Evolutionary conservation across 2,329 filamentous ascomycete species (phyloP), one percentile per base, ranked within the genome.

Genomic region (Aspergillus chevalieri): DNA sequence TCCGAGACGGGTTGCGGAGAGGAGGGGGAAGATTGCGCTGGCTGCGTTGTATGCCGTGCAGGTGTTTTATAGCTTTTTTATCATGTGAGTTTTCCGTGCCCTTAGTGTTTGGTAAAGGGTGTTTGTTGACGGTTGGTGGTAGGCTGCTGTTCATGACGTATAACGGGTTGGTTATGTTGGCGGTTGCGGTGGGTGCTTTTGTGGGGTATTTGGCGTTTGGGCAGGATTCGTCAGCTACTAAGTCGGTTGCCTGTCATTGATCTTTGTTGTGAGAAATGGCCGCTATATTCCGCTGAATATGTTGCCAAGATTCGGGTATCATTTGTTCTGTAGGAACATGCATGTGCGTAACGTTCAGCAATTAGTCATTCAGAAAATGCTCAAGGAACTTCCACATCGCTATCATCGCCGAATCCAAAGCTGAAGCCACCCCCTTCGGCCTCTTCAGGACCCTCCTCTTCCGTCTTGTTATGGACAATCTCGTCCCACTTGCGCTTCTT

Each of bases 61-160:
- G 76, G 94, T 93, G 59, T 97, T 97, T 71, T 98, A 98, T 71
- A 94, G 91, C 43, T 97, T 98, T 65, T 97, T 98, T 79, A 91
- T 98, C 67, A 98, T 98, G 93, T 96, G 69, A 84, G 92, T 84
- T 24, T 7, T 43, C 47, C 17, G 26, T 2, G 21, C 21, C 43
- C 8, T 38, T 15, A 4, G 6, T 39, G 15, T 39, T 39, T 39
- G 24, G 24, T 26, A 9, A 26, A 6, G 7, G 24, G 7, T 6
- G 24, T 9, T 26, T 26, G 24, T 9, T 26, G 24, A 26, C 9
- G 24, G 7, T 9, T 22, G 21, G 6, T 6, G 6, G 5, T 52
- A 97, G 92, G 93, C 78, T 98, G 53, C 74, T 98, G 19, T 98
- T 98, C 73, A 98, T 98, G 93, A 98, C 93, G n/a, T 98, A 98